Evolutionary conservation across 208 protist species (phyloP), one percentile per base, ranked within the genome.

Genomic region (Trypanosoma lewisi): DNA sequence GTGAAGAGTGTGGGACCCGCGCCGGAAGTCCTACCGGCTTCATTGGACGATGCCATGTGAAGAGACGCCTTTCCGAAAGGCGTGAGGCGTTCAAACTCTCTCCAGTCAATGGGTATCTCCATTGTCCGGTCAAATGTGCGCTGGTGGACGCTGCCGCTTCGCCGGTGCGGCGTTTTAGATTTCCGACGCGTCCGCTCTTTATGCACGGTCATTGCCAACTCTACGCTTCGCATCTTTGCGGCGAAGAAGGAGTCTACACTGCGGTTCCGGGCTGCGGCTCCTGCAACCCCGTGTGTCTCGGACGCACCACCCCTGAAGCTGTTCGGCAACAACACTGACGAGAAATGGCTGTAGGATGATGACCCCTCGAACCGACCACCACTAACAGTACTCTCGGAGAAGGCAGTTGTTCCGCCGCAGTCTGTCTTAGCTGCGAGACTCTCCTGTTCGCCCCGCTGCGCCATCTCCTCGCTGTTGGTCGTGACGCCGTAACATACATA

Each of bases 101-200:
- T 25, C 65, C 65, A 71, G 48, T 71, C 56, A 63, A 71, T 64
- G 27, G 55, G 55, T 28, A 71, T 30, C 28, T 71, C 65, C 55
- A 50, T 64, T 30, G 65, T 71, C 21, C 39, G 36, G 8, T 19
- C 44, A 33, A 71, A 59, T 14, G 25, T 4, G 9, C 16, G 25
- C 21, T 36, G 64, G 19, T 12, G 9, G 11, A 25, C 16, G n/a
- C 11, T n/a, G 2, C 28, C 42, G 9, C n/a, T 50, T 48, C 39
- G 37, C 28, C 1, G 9, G 1, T 16, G 17, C 4, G 19, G 41
- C 23, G 2, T 28, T 4, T 33, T n/a, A 11, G 53, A 59, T 12
- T 27, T 16, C 17, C 28, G 25, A 21, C 61, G 49, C 25, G 19
- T 34, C 3, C 8, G n/a, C 42, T 64, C 58, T 14, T 0, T 19